Base-by-base conservation (phyloP, 2,329 filamentous ascomycete species). In the Aspergillus niger region DNA sequence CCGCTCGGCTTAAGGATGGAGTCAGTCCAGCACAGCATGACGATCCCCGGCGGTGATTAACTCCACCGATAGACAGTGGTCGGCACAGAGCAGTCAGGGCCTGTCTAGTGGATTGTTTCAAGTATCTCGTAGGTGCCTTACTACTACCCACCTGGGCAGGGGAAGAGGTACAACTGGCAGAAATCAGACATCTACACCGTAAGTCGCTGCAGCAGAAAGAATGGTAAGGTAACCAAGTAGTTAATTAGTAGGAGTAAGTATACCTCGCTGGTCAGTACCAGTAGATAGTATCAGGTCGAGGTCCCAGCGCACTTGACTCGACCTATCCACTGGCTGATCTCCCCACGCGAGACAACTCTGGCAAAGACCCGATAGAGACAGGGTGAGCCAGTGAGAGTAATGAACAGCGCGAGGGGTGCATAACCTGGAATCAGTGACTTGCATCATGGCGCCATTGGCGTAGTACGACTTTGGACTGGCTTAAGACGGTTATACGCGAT, bases 341-440 rank as follows among this genome's bases (percentile, higher is more conserved):
- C 44, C 22, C 44, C 44, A 48, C 44, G 44, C 44, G 44, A 50
- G 47, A 30, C 47, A 43, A 43, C 10, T 17, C n/a, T 43, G 39
- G 20, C 32, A 32, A 50, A 50, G 26, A n/a, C 47, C 44, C 24
- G 24, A 49, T 49, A 49, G 24, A 49, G 24, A 49, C 13, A 8
- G 13, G 11, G 13, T 28, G 44, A 36, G 15, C 44, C 47, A 50
- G 47, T 50, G 26, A 50, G 47, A 11, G 26, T 11, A 28, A 15
- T 26, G 47, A n/a, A 49, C 5, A 49, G 24, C 24, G 47, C 47
- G 47, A 49, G 47, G 47, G 47, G 47, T 49, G 47, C 47, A 50
- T 50, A 50, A 50, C 47, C 47, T 50, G 47, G 26, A 50, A 50
- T 50, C 26, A 50, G 47, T 50, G 47, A 50, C 47, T 50, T 50